Conservation (phyloP, 2,329 filamentous ascomycete genomes). For the Grosmannia serpens region DNA sequence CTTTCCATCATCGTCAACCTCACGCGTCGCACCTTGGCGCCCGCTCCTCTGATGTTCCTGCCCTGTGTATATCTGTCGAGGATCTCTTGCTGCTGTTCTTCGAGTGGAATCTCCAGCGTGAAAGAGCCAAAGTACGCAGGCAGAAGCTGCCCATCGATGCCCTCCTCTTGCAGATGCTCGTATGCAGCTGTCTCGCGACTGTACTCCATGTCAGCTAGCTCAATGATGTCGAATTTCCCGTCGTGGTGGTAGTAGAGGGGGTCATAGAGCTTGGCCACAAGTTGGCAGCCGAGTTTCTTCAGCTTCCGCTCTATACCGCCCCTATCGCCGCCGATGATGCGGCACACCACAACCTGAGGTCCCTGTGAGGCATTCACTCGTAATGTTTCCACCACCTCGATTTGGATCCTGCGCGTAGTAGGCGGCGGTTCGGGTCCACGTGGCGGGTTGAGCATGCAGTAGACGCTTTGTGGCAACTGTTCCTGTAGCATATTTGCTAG, state of each 20-base stretch:
- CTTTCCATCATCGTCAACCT: constrained; percentile 8
- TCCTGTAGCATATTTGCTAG: constrained; percentile 7
- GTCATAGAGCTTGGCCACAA: constrained; percentile 12
- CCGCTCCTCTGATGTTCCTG: too few relatives aligned
- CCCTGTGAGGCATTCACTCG: constrained; percentile 1
- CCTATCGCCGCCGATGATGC: neutral
- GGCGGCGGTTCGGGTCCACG: constrained; percentile 3
- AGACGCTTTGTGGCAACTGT: constrained; percentile 10
- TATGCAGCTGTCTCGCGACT: constrained; percentile 10
- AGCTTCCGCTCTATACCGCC: neutral
- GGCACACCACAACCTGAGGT: constrained; percentile 8
- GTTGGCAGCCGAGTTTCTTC: neutral
- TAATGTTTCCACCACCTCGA: constrained; percentile 7
- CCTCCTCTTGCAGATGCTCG: constrained; percentile 5
- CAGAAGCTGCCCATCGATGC: constrained; percentile 9
- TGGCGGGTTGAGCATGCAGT: constrained; percentile 9
- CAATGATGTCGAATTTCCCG: constrained; percentile 9
- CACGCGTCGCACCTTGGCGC: constrained; percentile 1
- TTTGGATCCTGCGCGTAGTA: neutral
- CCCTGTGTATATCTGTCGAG: neutral
- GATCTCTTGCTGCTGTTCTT: neutral
- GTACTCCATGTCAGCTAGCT: constrained; percentile 12
- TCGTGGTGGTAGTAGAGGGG: constrained; percentile 12
- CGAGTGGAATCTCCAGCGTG: constrained; percentile 6
- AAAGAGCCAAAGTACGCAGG: constrained; percentile 9